Evolutionary conservation across 805 yeast genomes (phyloP).

Genomic region (Lachancea nothofagi): DNA sequence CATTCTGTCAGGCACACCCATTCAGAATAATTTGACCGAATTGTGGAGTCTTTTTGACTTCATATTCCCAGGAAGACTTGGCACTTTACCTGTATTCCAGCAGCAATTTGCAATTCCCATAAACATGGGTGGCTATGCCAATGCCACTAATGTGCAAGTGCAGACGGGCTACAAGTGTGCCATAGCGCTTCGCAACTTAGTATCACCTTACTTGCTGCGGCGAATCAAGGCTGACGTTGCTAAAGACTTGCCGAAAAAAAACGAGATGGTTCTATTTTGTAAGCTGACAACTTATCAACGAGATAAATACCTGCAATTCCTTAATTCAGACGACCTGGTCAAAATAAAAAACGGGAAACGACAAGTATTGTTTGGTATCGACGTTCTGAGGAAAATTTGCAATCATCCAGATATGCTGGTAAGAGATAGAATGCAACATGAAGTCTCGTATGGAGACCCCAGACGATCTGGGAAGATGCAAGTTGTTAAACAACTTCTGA

Average conservation of each 20-base stretch:
- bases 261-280: constrained; percentile 91
- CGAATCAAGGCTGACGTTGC: constrained; percentile 93
- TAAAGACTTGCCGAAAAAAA: constrained; percentile 85
- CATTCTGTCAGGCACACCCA: constrained; percentile 92
- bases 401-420: constrained; percentile 88
- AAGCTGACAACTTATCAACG: constrained; percentile 73
- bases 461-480: constrained; percentile 82
- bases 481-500: constrained; percentile 69
- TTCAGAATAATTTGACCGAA: constrained; percentile 87
- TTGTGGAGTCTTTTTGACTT: constrained; percentile 95
- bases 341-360: constrained; percentile 71
- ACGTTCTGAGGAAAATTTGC: constrained; percentile 83
- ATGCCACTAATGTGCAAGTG: constrained; percentile 92
- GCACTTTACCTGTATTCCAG: constrained; percentile 92
- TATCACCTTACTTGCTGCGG: constrained; percentile 82
- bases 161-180: constrained; percentile 97
- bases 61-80: constrained; percentile 89
- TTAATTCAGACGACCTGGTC: constrained; percentile 68
- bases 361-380: constrained; percentile 85
- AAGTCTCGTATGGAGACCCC: constrained; percentile 48
- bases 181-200: constrained; percentile 76
- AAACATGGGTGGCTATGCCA: constrained; percentile 96
- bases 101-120: constrained; percentile 89
- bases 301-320: constrained; percentile 63
- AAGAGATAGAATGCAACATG: constrained; percentile 31